Evolutionary conservation across 148 eudicot species (phyloP).

Genomic region (Chenopodium berlandieri): DNA sequence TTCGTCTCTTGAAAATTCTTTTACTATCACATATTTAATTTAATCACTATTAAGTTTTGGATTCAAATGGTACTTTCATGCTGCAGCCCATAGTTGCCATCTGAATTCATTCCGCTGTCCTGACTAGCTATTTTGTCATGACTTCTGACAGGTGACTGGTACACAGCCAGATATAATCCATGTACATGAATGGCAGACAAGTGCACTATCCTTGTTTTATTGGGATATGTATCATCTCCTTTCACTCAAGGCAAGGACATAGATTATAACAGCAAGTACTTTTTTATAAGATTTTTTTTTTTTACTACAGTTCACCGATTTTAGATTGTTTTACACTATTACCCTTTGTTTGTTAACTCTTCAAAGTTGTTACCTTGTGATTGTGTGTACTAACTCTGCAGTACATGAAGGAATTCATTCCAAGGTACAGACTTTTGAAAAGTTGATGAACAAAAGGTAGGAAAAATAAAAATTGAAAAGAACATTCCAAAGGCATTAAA

Average conservation of each 20-base stretch:
- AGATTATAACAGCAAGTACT: neutral
- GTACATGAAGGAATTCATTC: too few relatives aligned
- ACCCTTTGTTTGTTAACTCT: too few relatives aligned
- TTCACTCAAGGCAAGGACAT: constrained; percentile 61
- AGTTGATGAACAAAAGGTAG: too few relatives aligned
- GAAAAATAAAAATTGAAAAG: too few relatives aligned
- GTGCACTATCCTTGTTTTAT: constrained; percentile 69
- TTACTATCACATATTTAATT: neutral
- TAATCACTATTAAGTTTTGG: neutral
- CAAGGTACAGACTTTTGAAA: too few relatives aligned
- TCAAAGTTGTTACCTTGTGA: too few relatives aligned
- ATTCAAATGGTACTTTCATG: neutral
- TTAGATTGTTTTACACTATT: too few relatives aligned
- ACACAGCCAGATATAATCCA: constrained; percentile 83
- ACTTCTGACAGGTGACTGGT: constrained; percentile 53
- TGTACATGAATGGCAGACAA: constrained; percentile 91
- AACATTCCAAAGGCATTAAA: too few relatives aligned
- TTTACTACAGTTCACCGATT: too few relatives aligned
- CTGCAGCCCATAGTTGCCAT: neutral
- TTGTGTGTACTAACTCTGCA: too few relatives aligned
- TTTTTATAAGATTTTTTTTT: neutral
- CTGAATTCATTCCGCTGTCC: neutral
- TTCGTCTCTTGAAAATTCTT: neutral
- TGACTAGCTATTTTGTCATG: neutral
- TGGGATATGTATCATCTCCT: constrained; percentile 87